Conservation (phyloP, 306 rosid genomes). For the Phaseolus lunatus region DNA sequence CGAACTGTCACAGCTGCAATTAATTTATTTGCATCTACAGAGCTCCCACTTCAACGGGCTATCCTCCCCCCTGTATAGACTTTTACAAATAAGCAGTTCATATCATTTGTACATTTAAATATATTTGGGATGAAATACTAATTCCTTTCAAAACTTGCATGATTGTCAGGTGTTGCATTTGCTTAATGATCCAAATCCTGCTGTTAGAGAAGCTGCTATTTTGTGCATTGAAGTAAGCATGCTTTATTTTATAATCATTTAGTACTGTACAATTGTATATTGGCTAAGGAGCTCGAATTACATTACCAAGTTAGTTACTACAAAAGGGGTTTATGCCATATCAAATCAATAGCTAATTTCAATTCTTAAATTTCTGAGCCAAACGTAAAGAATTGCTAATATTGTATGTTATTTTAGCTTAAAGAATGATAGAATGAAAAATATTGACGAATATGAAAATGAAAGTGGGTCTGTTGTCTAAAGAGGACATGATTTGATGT, state of each 20-base stretch:
- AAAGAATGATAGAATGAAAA: background rate
- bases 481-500: slow-evolving; percentile 6
- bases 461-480: slow-evolving; percentile 3
- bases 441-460: slow-evolving; percentile 1
- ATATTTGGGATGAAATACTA: slow-evolving; percentile 23
- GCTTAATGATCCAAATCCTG: slow-evolving; percentile 91
- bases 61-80: slow-evolving; percentile 84
- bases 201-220: slow-evolving; percentile 96
- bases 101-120: slow-evolving; percentile 19
- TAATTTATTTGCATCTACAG: slow-evolving; percentile 87
- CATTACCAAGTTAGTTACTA: slow-evolving; percentile 15
- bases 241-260: slow-evolving; percentile 32
- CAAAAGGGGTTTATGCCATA: slow-evolving; percentile 28
- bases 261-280: background rate
- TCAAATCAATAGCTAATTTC: slow-evolving; percentile 20
- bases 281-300: slow-evolving; percentile 4
- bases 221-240: slow-evolving; percentile 86
- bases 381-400: background rate
- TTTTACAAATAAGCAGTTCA: slow-evolving; percentile 16
- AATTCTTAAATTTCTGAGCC: background rate
- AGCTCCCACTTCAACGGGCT: slow-evolving; percentile 94
- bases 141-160: slow-evolving; percentile 36
- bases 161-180: slow-evolving; percentile 82
- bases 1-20: slow-evolving; percentile 95
- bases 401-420: slow-evolving; percentile 16